A percentile compares a stretch with the other conserved stretches of the same genome.
These are phyloP conservation scores for Aspergillus versicolor DNA, from an alignment of 2,329 filamentous ascomycete genomes.

Conservation along the genomic window DNA sequence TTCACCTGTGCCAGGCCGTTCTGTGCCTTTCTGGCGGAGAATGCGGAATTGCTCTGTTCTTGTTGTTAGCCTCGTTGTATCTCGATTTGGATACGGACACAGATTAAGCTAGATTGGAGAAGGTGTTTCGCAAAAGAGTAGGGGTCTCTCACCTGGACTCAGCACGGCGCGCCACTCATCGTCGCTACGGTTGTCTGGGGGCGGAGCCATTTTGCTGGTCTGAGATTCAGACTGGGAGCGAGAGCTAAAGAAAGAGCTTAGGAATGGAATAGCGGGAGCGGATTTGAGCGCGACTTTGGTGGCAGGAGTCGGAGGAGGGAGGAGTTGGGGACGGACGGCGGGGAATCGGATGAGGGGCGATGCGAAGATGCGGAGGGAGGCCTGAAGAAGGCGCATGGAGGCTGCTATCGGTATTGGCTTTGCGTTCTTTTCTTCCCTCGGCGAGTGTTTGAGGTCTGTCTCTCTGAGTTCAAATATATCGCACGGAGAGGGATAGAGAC, in stretches of 20 bases:
- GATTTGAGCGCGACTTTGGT: slow-evolving; percentile 50
- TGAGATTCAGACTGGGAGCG: slow-evolving; percentile 49
- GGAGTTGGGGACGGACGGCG: slow-evolving; percentile 16
- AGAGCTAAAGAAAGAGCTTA: slow-evolving; percentile 72
- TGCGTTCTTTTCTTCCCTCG: not conserved
- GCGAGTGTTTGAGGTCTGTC: not conserved
- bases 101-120: not conserved
- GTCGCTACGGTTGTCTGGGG: slow-evolving; percentile 75
- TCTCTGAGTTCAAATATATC: not conserved
- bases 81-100: not conserved
- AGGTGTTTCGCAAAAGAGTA: not conserved
- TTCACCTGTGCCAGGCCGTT: slow-evolving; percentile 73
- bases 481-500: not conserved
- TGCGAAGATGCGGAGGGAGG: slow-evolving; percentile 20
- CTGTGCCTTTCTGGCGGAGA: slow-evolving; percentile 88
- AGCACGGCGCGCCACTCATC: slow-evolving; percentile 89
- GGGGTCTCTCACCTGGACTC: slow-evolving; percentile 58
- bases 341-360: slow-evolving; percentile 22
- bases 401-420: not conserved
- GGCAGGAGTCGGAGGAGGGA: slow-evolving; percentile 28
- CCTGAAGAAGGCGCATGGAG: slow-evolving; percentile 27
- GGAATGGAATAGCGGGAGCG: slow-evolving; percentile 76
- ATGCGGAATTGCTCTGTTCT: slow-evolving; percentile 89
- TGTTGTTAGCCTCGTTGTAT: not conserved
- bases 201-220: slow-evolving; percentile 48